phyloP scores from a whole-genome alignment of 2,329 filamentous ascomycete genomes.

The Fusarium goolgardi region DNA sequence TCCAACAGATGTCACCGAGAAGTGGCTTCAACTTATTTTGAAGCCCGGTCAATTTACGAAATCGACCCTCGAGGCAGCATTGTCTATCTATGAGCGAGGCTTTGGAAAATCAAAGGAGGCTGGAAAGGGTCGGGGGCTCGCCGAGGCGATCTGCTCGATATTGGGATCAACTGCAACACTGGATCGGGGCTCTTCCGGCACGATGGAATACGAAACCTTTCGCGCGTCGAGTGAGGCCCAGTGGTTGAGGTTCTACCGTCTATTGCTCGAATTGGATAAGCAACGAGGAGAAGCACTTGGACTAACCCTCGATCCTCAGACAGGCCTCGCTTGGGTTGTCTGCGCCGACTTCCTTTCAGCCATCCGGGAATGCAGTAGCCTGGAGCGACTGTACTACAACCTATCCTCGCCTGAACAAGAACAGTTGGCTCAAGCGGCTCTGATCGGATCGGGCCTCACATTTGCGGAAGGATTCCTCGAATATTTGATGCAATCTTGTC shows the following conservation, averaged over 20 bases:
- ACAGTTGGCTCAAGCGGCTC: slow-evolving; percentile 65
- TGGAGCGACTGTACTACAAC: slow-evolving; percentile 83
- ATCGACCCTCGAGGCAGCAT: slow-evolving; percentile 83
- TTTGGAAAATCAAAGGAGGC: slow-evolving; percentile 53
- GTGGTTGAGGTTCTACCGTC: slow-evolving; percentile 90
- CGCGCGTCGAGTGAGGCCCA: slow-evolving; percentile 79
- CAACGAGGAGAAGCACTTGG: slow-evolving; percentile 85
- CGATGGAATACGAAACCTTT: slow-evolving; percentile 81
- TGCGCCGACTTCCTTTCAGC: slow-evolving; percentile 84
- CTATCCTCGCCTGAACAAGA: slow-evolving; percentile 63
- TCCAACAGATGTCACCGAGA: slow-evolving; percentile 77
- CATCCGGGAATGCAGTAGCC: slow-evolving; percentile 79
- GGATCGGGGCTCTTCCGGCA: slow-evolving; percentile 69
- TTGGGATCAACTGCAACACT: slow-evolving; percentile 77
- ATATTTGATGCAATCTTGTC: slow-evolving; percentile 74
- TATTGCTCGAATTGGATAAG: slow-evolving; percentile 87
- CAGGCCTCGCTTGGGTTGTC: slow-evolving; percentile 83
- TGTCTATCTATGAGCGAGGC: slow-evolving; percentile 82
- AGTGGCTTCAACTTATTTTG: slow-evolving; percentile 87
- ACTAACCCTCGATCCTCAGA: slow-evolving; percentile 76
- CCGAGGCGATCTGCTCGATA: slow-evolving; percentile 80
- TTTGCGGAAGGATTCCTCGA: slow-evolving; percentile 79
- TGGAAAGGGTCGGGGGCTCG: slow-evolving; percentile 67
- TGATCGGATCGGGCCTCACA: slow-evolving; percentile 75
- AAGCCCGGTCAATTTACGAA: slow-evolving; percentile 84